These are phyloP conservation scores for Fusarium buharicum DNA, from an alignment of 2,329 filamentous ascomycete genomes.

Conservation along the genomic window DNA sequence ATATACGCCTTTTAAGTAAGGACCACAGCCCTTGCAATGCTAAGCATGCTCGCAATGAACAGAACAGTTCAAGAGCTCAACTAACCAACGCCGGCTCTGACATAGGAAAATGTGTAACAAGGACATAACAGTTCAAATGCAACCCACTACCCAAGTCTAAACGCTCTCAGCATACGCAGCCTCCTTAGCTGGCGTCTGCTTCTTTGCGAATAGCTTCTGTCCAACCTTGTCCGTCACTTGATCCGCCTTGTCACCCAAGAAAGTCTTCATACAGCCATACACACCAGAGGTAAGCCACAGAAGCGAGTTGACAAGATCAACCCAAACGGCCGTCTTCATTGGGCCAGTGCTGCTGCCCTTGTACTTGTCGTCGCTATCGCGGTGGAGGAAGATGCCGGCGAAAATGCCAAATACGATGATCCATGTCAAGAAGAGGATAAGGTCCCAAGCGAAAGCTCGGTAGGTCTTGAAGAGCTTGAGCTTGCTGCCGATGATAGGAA, in stretches of 20 bases:
- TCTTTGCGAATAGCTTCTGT: conserved; percentile 53
- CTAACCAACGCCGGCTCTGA: conserved; percentile 26
- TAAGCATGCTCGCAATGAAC: not conserved
- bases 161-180: conserved; percentile 48
- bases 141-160: conserved; percentile 3
- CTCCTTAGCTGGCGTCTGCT: conserved; percentile 43
- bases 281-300: conserved; percentile 68
- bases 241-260: conserved; percentile 55
- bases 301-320: conserved; percentile 73
- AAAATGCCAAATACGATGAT: conserved; percentile 77
- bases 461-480: conserved; percentile 54
- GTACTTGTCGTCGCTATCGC: conserved; percentile 63
- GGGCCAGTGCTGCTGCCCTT: conserved; percentile 54
- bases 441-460: conserved; percentile 58
- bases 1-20: not conserved
- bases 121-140: not conserved
- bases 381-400: conserved; percentile 73
- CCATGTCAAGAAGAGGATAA: conserved; percentile 63
- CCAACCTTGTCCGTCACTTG: conserved; percentile 52
- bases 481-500: conserved; percentile 49
- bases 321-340: conserved; percentile 80
- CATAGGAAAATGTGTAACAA: conserved; percentile 15
- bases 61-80: conserved; percentile 1
- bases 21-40: not conserved
- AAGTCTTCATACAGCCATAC: conserved; percentile 56